Evolutionary conservation across 2,329 filamentous ascomycete genomes (phyloP), one percentile per base, ranked within the genome.

Genomic region (Phyllosticta citriasiana): DNA sequence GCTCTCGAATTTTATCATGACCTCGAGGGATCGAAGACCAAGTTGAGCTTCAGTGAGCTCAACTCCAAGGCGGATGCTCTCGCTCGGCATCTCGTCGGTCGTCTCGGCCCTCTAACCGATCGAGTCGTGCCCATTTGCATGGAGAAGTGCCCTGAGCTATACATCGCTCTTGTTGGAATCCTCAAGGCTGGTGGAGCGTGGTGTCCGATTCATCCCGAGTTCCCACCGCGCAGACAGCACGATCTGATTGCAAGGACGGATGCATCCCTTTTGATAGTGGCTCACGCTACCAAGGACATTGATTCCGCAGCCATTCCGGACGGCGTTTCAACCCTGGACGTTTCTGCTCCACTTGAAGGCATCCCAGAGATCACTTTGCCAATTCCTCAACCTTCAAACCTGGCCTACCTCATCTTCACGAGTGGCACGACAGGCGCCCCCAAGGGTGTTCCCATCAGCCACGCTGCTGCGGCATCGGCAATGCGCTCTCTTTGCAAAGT

Each of bases 141-240:
- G 65, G 69, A 74, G 24, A 72, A 73, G 59, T 72, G 71, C 54
- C 68, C 73, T 2, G 70, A 72, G 9, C 40, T 70, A 16, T 76
- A 76, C 19, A 68, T 77, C 19, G 69, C 76, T n/a, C 73, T 78
- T 25, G 65, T 78, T 6, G 76, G 70, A 27, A 71, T 75, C 25
- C 64, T 79, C 55, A 78, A 78, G 62, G 71, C 75, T 27, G 77
- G 77, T 1, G 72, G 67, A 22, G 76, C 74, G 1, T 77, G 73
- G 70, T 76, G 72, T 62, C 74, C 75, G 0, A 72, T 77, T 27
- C 75, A 77, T 63, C 68, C 73, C 14, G 57, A 57, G 16, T 63
- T 63, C 9, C 72, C 71, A 56, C 58, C 69, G 68, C 53, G 71
- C 71, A 2, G 66, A 16, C 57, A 63, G 26, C 54, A 64, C 47